Evolutionary conservation across 768 basidiomycete species (phyloP).

Genomic region (Termitomyces sp.): DNA sequence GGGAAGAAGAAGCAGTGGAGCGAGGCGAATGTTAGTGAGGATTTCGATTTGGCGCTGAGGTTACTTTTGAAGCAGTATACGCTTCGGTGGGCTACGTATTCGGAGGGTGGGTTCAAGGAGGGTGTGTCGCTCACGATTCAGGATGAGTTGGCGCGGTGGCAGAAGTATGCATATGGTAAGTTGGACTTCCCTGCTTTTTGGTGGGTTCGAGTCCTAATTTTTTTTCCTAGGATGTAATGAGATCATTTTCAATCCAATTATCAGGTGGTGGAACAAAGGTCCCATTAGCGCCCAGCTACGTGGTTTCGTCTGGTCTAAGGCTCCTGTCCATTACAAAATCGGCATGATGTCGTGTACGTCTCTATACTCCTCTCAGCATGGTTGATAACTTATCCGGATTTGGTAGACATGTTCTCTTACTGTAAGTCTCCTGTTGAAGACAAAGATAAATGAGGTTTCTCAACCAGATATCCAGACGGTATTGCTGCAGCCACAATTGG

Average conservation of each 20-base stretch:
- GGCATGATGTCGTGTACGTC: slow-evolving; percentile 68
- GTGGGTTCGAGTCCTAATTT: slow-evolving; percentile 1
- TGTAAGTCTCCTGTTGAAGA: slow-evolving; percentile 25
- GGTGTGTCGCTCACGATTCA: slow-evolving; percentile 84
- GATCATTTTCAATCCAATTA: slow-evolving; percentile 82
- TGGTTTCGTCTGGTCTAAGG: slow-evolving; percentile 70
- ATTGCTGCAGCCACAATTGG: slow-evolving; percentile 69
- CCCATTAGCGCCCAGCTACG: slow-evolving; percentile 77
- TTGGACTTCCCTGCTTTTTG: not conserved
- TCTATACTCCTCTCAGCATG: not conserved
- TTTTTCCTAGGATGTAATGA: slow-evolving; percentile 52
- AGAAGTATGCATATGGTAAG: slow-evolving; percentile 63
- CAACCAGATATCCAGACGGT: slow-evolving; percentile 35
- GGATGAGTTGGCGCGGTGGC: slow-evolving; percentile 90
- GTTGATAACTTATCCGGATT: not conserved
- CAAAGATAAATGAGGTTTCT: not conserved
- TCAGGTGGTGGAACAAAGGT: slow-evolving; percentile 71
- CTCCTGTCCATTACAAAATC: slow-evolving; percentile 80
- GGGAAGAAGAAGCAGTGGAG: slow-evolving; percentile 67
- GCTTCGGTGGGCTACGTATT: slow-evolving; percentile 83
- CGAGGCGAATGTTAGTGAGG: slow-evolving; percentile 77
- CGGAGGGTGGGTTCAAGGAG: slow-evolving; percentile 82
- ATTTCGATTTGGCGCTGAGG: slow-evolving; percentile 74
- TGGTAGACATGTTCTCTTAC: slow-evolving; percentile 45
- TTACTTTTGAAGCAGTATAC: slow-evolving; percentile 69